Evolutionary conservation across 129 eudicot species (phyloP), one percentile per base, ranked within the genome.

Genomic region (Flaveria brownii): DNA sequence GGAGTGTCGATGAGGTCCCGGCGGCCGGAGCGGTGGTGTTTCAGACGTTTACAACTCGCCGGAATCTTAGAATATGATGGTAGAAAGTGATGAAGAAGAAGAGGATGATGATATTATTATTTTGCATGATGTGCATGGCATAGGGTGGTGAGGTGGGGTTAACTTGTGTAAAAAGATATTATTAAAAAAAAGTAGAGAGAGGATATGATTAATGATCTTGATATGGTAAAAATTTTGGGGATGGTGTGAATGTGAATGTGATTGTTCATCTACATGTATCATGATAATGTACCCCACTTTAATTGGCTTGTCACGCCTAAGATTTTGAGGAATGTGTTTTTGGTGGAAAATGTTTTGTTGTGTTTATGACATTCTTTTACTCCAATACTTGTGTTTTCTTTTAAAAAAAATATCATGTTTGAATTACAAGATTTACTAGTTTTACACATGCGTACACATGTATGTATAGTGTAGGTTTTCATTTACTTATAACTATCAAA

Each of bases 221-320:
- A 79, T 20, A 36, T 63, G 78, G 65, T 68, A 68, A 69, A 36
- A 28, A 60, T 33, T 68, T 72, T 61, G 52, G 64, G 72, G 83
- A 74, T 52, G 65, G 56, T 70, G 84, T 36, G 41, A 36, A 36
- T 36, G 41, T 26, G 30, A 26, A 26, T 70, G 84, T 36, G 41
- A 20, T 52, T 63, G 62, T 71, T 79, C 47, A 76, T 67, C 26
- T 71, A 26, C 68, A 81, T 45, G 50, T 11, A 45, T 83, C 84
- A 88, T 88, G 77, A 88, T 88, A 78, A 68, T 83, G 89, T 82
- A 83, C 81, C 86, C 92, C 92, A 86, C 92, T 83, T 81, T 20
- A 20, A 20, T 20, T 72, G 81, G 84, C 81, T 78, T 81, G 88
- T 81, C 92, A 88, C 89, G 92, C 92, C 84, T 83, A 78, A 84